These are phyloP conservation scores for Lophiotrema nucula DNA, from an alignment of 495 filamentous ascomycete species.

Conservation along the genomic window DNA sequence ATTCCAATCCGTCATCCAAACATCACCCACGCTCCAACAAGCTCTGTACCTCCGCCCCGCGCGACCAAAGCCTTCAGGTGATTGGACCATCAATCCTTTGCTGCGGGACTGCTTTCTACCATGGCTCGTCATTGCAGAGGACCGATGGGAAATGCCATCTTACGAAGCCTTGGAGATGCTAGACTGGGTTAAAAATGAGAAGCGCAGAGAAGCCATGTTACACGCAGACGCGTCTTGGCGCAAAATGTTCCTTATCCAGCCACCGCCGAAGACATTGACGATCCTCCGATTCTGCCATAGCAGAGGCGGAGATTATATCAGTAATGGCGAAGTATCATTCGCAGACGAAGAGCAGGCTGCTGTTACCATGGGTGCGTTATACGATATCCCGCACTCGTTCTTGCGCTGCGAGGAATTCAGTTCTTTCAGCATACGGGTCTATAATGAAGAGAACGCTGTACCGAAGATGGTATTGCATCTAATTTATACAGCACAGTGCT, in stretches of 20 bases:
- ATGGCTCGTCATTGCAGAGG: background rate
- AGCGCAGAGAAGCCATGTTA: background rate
- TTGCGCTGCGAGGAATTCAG: background rate
- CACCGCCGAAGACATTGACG: background rate
- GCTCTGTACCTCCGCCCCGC: constrained; percentile 1
- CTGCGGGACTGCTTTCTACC: background rate
- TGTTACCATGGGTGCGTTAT: background rate
- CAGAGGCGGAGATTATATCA: background rate
- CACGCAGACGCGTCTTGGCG: background rate
- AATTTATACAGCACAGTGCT: background rate
- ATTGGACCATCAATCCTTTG: background rate
- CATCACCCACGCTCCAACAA: constrained; percentile 1
- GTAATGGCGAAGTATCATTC: background rate
- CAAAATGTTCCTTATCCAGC: background rate
- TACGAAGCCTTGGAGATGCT: background rate
- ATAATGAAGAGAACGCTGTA: background rate
- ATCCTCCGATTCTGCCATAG: no score
- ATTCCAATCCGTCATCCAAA: background rate
- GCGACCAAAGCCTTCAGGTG: background rate
- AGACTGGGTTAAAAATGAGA: background rate
- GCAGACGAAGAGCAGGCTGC: background rate
- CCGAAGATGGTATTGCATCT: background rate
- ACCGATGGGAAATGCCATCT: background rate
- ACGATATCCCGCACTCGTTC: background rate
- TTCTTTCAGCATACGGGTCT: background rate